Percentiles rank a stretch among this genome's conserved stretches.
These are phyloP conservation scores for Mycena alexandri DNA, from an alignment of 768 basidiomycete species.

Conservation along the genomic window DNA sequence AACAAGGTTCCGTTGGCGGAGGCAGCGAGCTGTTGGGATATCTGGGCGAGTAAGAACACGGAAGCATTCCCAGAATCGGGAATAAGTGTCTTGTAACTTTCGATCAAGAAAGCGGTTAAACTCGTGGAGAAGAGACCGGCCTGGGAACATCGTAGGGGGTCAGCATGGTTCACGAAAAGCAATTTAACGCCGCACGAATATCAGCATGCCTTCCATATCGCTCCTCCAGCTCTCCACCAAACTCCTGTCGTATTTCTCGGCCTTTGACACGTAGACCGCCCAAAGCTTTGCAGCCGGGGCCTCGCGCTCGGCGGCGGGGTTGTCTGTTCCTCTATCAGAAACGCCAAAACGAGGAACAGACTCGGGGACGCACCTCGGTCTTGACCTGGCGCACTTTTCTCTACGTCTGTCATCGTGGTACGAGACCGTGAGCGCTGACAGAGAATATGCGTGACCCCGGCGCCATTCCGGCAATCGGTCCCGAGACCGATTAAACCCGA, in stretches of 20 bases:
- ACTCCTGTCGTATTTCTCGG: slow-evolving; percentile 26
- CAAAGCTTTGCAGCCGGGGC: slow-evolving; percentile 29
- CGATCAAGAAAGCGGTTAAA: slow-evolving; percentile 18
- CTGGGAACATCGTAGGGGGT: too few species aligned
- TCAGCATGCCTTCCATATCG: slow-evolving; percentile 29
- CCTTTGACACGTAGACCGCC: slow-evolving; percentile 24
- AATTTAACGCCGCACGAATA: slow-evolving; percentile 13
- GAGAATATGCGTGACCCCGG: too few species aligned
- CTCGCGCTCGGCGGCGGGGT: too few species aligned
- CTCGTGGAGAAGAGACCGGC: slow-evolving; percentile 30
- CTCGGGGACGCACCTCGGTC: slow-evolving; percentile 18
- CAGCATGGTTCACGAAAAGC: too few species aligned
- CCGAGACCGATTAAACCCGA: too few species aligned
- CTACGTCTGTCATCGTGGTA: slow-evolving; percentile 16
- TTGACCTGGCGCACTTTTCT: slow-evolving; percentile 17
- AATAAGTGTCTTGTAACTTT: slow-evolving; percentile 20
- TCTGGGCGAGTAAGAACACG: slow-evolving; percentile 9
- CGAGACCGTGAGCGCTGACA: too few species aligned
- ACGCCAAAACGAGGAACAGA: slow-evolving; percentile 1
- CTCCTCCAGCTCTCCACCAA: slow-evolving; percentile 32
- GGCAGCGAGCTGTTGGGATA: slow-evolving; percentile 17
- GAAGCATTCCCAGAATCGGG: slow-evolving; percentile 2
- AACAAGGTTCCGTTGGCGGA: slow-evolving; percentile 7
- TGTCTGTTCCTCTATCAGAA: slow-evolving; percentile 10
- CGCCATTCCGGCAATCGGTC: too few species aligned